Conservation (phyloP, 2,329 filamentous ascomycete species). For the Botrytis galanthina region DNA sequence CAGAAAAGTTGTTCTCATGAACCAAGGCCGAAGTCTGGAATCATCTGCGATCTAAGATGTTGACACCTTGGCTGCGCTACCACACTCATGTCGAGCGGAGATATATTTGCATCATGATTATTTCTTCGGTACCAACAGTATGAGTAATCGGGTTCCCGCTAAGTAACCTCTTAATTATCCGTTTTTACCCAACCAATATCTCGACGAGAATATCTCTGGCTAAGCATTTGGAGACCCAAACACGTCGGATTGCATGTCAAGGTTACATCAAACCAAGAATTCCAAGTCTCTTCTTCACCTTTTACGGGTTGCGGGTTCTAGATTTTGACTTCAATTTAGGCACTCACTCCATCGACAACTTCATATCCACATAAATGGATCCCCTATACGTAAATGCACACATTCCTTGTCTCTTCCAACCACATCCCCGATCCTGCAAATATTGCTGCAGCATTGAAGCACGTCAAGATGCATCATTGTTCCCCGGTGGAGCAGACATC, state of each 20-base stretch:
- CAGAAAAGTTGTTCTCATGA: not conserved
- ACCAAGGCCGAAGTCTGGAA: not conserved
- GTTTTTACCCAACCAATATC: not conserved
- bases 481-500: not conserved
- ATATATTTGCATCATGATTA: slow-evolving; percentile 1
- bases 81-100: slow-evolving; percentile 4
- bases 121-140: not conserved
- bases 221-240: not conserved
- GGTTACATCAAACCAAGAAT: not conserved
- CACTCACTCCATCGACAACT: not conserved
- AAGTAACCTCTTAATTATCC: not conserved
- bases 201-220: not conserved
- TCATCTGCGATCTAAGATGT: not conserved
- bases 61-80: not conserved
- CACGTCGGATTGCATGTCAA: not conserved
- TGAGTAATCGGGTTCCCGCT: not conserved
- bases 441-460: not conserved
- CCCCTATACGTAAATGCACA: not conserved
- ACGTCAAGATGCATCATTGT: not conserved
- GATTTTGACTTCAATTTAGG: not conserved
- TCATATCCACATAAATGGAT: not conserved
- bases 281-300: not conserved
- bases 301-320: not conserved
- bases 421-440: not conserved
- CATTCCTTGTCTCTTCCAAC: not conserved